These are phyloP conservation scores for Phaeosphaeriaceae sp. DNA, from an alignment of 2,329 filamentous ascomycete genomes.

Conservation along the genomic window DNA sequence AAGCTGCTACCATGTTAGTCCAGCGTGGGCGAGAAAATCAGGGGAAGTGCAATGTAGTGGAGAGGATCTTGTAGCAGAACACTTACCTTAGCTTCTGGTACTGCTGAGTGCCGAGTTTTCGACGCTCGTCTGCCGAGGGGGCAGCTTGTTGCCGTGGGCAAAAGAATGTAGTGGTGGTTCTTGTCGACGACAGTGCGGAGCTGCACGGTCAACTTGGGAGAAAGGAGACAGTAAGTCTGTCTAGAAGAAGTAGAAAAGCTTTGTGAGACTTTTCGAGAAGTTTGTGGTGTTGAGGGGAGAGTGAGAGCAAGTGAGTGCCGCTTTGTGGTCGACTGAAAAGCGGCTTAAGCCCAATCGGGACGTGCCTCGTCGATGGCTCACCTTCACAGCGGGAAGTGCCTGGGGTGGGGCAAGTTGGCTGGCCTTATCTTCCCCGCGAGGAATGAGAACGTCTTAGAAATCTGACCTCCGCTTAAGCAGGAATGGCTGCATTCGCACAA, in stretches of 20 bases:
- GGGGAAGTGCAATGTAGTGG: background rate
- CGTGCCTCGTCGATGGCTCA: background rate
- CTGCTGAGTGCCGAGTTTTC: background rate
- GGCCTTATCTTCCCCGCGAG: background rate
- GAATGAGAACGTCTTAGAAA: too few relatives aligned
- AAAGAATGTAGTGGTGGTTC: background rate
- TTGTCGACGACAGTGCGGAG: background rate
- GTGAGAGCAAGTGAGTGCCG: slow-evolving; percentile 2
- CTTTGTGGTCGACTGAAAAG: background rate
- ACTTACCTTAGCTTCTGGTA: background rate
- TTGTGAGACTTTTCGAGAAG: background rate
- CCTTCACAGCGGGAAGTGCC: background rate
- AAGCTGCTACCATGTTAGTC: background rate
- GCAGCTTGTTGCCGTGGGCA: background rate
- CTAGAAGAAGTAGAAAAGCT: background rate
- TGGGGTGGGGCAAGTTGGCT: background rate
- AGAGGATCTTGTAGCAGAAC: background rate
- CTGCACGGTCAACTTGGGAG: background rate
- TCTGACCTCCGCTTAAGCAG: too few relatives aligned
- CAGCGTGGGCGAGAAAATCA: background rate
- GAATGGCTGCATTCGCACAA: too few relatives aligned
- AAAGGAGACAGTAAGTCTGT: background rate
- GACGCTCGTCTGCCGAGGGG: background rate
- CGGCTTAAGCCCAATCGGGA: background rate
- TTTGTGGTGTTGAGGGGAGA: background rate